phyloP scores from a whole-genome alignment of 208 protist species.

The Leishmania turanica region DNA sequence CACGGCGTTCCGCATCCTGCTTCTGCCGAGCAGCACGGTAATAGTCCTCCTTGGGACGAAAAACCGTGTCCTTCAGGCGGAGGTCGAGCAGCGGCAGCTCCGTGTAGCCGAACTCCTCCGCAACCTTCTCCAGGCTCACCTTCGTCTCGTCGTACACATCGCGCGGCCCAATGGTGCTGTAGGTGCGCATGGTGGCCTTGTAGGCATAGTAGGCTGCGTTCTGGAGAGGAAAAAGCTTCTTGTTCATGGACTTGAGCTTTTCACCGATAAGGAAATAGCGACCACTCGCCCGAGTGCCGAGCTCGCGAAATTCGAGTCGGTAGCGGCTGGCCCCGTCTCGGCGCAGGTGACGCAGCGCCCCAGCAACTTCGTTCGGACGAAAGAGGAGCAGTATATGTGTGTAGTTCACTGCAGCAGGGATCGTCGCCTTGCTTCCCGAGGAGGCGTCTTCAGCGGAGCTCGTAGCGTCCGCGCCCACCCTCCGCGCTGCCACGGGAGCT shows the following conservation, averaged over 20 bases:
- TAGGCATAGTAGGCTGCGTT: conserved; percentile 70
- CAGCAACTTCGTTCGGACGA: conserved; percentile 61
- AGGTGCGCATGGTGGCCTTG: conserved; percentile 65
- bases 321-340: conserved; percentile 27
- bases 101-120: conserved; percentile 76
- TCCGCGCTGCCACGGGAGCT: neutral
- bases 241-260: conserved; percentile 62
- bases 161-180: conserved; percentile 58
- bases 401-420: conserved; percentile 33
- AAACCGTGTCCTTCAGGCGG: conserved; percentile 68
- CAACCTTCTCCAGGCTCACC: conserved; percentile 52
- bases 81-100: conserved; percentile 74
- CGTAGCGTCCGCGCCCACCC: neutral
- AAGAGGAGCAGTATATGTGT: conserved; percentile 53
- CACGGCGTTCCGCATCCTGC: conserved; percentile 30
- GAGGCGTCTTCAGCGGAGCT: neutral
- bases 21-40: conserved; percentile 55
- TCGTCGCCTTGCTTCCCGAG: neutral
- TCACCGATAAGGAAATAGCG: conserved; percentile 51
- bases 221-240: conserved; percentile 62
- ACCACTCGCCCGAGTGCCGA: conserved; percentile 18
- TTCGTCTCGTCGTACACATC: conserved; percentile 62
- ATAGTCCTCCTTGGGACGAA: conserved; percentile 78
- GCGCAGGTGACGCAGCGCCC: conserved; percentile 37
- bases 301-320: conserved; percentile 22